Evolutionary conservation across 805 yeast genomes (phyloP).

Genomic region (Priceomyces medius): DNA sequence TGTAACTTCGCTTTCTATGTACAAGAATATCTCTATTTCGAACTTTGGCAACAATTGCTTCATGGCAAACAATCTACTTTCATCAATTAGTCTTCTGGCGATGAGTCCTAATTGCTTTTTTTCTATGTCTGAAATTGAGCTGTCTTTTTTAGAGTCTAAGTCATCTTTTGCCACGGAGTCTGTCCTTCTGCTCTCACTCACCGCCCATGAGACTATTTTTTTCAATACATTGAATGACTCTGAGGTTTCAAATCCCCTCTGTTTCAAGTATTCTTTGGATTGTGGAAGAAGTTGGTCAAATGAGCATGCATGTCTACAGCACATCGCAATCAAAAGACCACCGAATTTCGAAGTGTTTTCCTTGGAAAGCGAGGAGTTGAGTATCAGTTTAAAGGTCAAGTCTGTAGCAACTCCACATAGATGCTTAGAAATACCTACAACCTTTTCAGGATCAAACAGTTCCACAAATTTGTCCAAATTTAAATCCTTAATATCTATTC

Average conservation of each 20-base stretch:
- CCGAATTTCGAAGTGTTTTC: conserved; percentile 23
- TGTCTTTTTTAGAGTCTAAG: conserved; percentile 9
- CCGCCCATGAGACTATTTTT: conserved; percentile 86
- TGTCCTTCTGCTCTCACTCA: conserved; percentile 56
- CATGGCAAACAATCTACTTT: conserved; percentile 60
- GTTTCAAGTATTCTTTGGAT: conserved; percentile 40
- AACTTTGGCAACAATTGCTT: conserved; percentile 31
- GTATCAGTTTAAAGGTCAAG: conserved; percentile 66
- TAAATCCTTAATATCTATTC: conserved; percentile 80
- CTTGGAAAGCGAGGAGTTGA: conserved; percentile 31
- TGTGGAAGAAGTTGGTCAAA: conserved; percentile 53
- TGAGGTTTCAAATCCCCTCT: conserved; percentile 29
- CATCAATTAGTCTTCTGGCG: conserved; percentile 75
- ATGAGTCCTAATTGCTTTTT: conserved; percentile 61
- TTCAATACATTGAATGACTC: conserved; percentile 49
- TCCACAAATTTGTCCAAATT: conserved; percentile 46
- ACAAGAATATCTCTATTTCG: conserved; percentile 52
- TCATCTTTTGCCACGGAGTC: conserved; percentile 40
- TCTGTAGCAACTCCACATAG: conserved; percentile 95
- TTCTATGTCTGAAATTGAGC: conserved; percentile 22
- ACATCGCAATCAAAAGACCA: conserved; percentile 83
- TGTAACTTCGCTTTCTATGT: conserved; percentile 57
- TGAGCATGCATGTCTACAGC: conserved; percentile 84
- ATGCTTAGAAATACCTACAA: conserved; percentile 80
- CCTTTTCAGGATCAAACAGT: conserved; percentile 15